Conservation (phyloP, 1,139 yeast species). For the Pneumocystis jirovecii region DNA sequence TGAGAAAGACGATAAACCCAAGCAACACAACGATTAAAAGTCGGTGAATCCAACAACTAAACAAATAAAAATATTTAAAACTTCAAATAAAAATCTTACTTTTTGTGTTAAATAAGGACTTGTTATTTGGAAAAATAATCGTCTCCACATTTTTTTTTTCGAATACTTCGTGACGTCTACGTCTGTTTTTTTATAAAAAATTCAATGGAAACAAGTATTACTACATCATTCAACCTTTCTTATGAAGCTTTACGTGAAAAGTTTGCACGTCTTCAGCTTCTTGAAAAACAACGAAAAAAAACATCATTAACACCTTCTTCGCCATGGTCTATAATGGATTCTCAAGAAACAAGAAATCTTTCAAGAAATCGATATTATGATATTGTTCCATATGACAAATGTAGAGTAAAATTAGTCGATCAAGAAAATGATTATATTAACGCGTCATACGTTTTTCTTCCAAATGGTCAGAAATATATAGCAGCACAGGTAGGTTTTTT, state of each 20-base stretch:
- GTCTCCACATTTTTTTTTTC: not conserved
- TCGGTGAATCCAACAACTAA: not conserved
- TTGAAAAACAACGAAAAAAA: not conserved
- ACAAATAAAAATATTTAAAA: not conserved
- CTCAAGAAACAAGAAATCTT: constrained; percentile 23
- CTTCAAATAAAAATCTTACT: not conserved
- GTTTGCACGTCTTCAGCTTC: not conserved
- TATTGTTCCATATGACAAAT: constrained; percentile 67
- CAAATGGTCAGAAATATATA: not conserved
- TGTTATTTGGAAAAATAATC: not conserved
- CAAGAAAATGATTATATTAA: constrained; percentile 39
- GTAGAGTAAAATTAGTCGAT: constrained; percentile 42
- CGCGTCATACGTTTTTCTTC: constrained; percentile 25
- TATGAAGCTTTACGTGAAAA: not conserved
- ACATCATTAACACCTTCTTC: not conserved
- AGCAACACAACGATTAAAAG: not conserved
- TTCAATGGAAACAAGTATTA: not conserved
- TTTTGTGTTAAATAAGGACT: not conserved
- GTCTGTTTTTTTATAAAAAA: not conserved
- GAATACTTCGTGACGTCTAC: not conserved
- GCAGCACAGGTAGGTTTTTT: constrained; percentile 28
- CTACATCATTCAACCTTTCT: not conserved
- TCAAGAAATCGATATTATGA: constrained; percentile 54
- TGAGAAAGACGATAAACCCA: not conserved
- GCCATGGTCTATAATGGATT: not conserved